These are phyloP conservation scores for Aspergillus sojae DNA, from an alignment of 2,329 filamentous ascomycete genomes.

Conservation along the genomic window DNA sequence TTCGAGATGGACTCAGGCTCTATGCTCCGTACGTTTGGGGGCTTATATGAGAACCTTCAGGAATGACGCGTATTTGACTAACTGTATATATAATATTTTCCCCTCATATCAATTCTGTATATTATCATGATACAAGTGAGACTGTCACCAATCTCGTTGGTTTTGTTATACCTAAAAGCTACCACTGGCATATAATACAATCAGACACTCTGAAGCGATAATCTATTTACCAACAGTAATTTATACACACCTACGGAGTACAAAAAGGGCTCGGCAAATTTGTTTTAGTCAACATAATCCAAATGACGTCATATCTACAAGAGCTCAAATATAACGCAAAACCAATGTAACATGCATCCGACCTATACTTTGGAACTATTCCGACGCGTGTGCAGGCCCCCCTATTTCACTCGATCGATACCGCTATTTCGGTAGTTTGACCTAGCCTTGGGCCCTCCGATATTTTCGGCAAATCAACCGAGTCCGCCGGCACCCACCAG, in stretches of 20 bases:
- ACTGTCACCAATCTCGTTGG: neutral
- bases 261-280: neutral
- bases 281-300: neutral
- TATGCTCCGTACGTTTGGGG: neutral
- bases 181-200: neutral
- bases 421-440: too few relatives aligned
- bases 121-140: neutral
- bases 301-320: neutral
- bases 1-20: neutral
- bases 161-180: neutral
- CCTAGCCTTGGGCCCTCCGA: too few relatives aligned
- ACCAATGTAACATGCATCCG: too few relatives aligned
- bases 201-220: neutral
- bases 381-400: too few relatives aligned
- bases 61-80: neutral
- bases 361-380: too few relatives aligned
- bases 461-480: too few relatives aligned
- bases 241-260: neutral
- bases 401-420: too few relatives aligned
- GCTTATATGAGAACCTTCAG: neutral
- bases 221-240: too few relatives aligned
- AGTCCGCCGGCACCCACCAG: too few relatives aligned
- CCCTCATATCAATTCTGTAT: neutral
- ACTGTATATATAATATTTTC: neutral
- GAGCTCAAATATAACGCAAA: too few relatives aligned